Conservation (phyloP, 2,329 filamentous ascomycete genomes). For the Chrysosporium keratinophilum region DNA sequence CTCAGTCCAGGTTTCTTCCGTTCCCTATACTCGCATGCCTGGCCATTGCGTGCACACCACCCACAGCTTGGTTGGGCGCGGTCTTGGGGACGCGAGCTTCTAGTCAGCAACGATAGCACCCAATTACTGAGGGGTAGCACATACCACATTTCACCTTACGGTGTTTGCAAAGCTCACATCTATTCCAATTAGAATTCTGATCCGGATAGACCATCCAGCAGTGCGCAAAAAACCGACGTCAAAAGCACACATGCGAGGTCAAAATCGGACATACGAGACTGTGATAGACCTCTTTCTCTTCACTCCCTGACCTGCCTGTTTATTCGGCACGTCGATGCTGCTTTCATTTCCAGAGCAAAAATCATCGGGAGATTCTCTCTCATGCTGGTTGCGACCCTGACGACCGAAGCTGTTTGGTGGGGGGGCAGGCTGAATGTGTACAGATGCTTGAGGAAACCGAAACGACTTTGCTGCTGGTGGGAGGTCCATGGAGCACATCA, state of each 20-base stretch:
- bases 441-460: too few relatives aligned
- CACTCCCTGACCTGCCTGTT: neutral
- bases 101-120: neutral
- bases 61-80: conserved; percentile 53
- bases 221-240: neutral
- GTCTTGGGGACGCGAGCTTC: conserved; percentile 23
- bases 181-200: conserved; percentile 9
- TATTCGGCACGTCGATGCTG: neutral
- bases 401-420: too few relatives aligned
- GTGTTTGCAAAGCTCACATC: conserved; percentile 27
- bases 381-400: too few relatives aligned
- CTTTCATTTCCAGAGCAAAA: neutral
- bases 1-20: conserved; percentile 58
- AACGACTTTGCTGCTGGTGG: too few relatives aligned
- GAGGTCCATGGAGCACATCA: too few relatives aligned
- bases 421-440: too few relatives aligned
- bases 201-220: neutral
- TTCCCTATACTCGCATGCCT: conserved; percentile 58
- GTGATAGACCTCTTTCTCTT: neutral
- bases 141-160: conserved; percentile 29
- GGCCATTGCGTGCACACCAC: conserved; percentile 59
- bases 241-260: neutral
- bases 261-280: neutral
- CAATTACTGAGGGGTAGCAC: conserved; percentile 1
- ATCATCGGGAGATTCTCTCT: too few relatives aligned